Conservation (phyloP, 2,329 filamentous ascomycete species). For the Cercospora beticola region DNA sequence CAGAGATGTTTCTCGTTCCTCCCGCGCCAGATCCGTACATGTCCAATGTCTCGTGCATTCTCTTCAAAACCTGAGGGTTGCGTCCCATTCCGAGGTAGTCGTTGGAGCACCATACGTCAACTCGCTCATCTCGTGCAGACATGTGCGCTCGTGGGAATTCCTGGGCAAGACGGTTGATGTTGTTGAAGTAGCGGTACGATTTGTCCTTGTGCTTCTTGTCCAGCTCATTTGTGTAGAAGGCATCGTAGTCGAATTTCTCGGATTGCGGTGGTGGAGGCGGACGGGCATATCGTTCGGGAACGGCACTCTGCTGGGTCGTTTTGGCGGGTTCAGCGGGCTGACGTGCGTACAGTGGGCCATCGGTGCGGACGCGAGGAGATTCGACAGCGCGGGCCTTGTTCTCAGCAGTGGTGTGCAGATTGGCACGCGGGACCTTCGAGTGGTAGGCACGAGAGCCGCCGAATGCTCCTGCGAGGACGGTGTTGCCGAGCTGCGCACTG, state of each 20-base stretch:
- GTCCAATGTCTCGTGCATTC: conserved; percentile 93
- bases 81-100: conserved; percentile 98
- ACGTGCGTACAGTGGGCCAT: conserved; percentile 27
- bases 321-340: conserved; percentile 18
- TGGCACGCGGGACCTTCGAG: conserved; percentile 60
- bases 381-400: conserved; percentile 79
- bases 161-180: conserved; percentile 96
- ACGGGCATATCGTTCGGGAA: conserved; percentile 38
- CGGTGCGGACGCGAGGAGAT: conserved; percentile 37
- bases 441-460: conserved; percentile 52
- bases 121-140: conserved; percentile 74
- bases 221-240: conserved; percentile 81
- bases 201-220: conserved; percentile 99
- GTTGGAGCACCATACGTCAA: conserved; percentile 99
- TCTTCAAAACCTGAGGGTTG: conserved; percentile 79
- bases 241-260: conserved; percentile 81
- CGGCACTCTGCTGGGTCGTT: conserved; percentile 9
- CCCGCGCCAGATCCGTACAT: conserved; percentile 93
- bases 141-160: conserved; percentile 96
- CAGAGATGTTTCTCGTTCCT: conserved; percentile 95
- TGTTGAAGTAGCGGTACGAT: conserved; percentile 99
- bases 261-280: conserved; percentile 51
- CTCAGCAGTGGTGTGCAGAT: conserved; percentile 75
- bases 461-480: conserved; percentile 50
- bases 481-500: conserved; percentile 52